These are phyloP conservation scores for Iris macrosiphon DNA, from an alignment of 106 monocot species.

Conservation along the genomic window DNA sequence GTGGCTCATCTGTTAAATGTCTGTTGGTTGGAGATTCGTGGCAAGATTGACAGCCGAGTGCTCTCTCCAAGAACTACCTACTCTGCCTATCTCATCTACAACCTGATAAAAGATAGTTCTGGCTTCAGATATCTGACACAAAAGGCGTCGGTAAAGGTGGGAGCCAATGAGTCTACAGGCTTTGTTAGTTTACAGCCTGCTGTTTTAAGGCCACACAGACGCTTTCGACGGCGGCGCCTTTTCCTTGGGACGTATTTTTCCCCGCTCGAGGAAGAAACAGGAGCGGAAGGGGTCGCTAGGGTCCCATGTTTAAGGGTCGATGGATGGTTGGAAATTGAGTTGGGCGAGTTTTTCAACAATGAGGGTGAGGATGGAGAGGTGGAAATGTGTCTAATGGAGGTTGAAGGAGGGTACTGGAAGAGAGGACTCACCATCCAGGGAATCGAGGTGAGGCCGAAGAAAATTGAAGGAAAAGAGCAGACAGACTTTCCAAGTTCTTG, in stretches of 20 bases:
- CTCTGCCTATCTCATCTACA: constrained; percentile 50
- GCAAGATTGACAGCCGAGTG: constrained; percentile 18
- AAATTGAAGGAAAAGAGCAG: too few species aligned
- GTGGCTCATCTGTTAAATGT: constrained; percentile 53
- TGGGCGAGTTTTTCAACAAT: constrained; percentile 35
- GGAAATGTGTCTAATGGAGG: constrained; percentile 15
- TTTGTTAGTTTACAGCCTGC: background rate
- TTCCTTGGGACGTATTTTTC: background rate
- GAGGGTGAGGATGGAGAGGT: constrained; percentile 29
- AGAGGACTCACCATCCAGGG: constrained; percentile 30
- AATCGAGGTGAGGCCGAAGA: constrained; percentile 30
- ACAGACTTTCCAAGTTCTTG: too few species aligned
- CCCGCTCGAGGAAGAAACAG: background rate
- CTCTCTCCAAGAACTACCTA: constrained; percentile 55
- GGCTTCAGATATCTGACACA: constrained; percentile 35
- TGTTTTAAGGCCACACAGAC: background rate
- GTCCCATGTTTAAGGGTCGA: constrained; percentile 9
- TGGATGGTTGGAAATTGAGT: constrained; percentile 36
- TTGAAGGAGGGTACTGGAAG: constrained; percentile 28
- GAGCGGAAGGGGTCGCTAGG: background rate
- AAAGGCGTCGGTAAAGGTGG: constrained; percentile 22
- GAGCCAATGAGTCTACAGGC: background rate
- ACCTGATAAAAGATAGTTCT: background rate
- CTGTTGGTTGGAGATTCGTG: constrained; percentile 69
- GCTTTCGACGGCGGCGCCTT: background rate